Percentiles rank a stretch among this genome's conserved stretches.
These are phyloP conservation scores for Dentipellis fragilis DNA, from an alignment of 768 basidiomycete genomes.

Conservation along the genomic window DNA sequence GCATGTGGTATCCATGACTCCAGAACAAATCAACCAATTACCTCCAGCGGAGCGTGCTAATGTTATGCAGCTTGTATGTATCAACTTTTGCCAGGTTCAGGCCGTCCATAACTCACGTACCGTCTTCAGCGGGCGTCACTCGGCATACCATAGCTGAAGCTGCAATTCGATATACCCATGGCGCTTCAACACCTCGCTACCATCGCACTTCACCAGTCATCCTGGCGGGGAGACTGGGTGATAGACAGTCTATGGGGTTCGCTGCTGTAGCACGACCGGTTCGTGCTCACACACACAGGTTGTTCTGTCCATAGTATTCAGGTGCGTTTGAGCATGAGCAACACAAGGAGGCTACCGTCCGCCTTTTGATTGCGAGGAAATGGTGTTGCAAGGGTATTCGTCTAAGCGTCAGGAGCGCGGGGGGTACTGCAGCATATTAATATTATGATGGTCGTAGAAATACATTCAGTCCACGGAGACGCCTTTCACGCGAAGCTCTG, in stretches of 20 bases:
- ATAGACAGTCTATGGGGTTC: too few species aligned
- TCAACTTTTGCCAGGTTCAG: neutral
- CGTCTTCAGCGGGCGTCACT: conserved; percentile 10
- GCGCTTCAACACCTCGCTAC: neutral
- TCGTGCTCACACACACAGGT: too few species aligned
- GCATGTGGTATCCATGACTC: conserved; percentile 73
- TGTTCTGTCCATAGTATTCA: too few species aligned
- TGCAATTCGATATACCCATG: neutral
- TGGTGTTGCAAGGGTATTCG: too few species aligned
- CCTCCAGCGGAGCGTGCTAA: conserved; percentile 66
- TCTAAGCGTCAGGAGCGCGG: too few species aligned
- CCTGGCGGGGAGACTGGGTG: too few species aligned
- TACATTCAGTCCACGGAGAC: conserved; percentile 11
- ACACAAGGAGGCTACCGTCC: too few species aligned
- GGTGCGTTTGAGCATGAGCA: too few species aligned
- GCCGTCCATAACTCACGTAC: neutral
- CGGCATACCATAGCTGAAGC: conserved; percentile 3
- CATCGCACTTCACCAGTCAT: neutral
- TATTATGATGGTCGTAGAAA: neutral
- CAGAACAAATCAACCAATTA: conserved; percentile 71
- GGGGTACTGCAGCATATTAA: too few species aligned
- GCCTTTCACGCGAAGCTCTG: conserved; percentile 12
- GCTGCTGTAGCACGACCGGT: too few species aligned
- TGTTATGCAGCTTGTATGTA: conserved; percentile 74
- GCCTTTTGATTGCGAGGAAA: too few species aligned